A percentile compares a stretch with the other conserved stretches of the same genome.
These are phyloP conservation scores for Moesziomyces aphidis DNA, from an alignment of 1,284 basidiomycete species.

Conservation along the genomic window DNA sequence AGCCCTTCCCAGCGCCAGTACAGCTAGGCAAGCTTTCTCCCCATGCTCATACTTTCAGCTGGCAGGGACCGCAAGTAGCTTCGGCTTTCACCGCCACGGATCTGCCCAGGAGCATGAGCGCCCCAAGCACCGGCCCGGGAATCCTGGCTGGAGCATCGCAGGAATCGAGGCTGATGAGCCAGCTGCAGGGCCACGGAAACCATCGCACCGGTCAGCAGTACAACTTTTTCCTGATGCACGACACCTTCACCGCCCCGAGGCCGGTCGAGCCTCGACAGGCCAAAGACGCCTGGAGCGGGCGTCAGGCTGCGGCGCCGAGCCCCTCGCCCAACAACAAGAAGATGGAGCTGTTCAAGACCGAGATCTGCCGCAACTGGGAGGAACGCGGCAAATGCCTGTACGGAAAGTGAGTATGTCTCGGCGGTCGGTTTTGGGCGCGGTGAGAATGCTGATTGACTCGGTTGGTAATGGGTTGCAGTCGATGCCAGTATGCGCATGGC, in stretches of 20 bases:
- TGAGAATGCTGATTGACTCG: too few relatives aligned
- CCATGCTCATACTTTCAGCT: too few relatives aligned
- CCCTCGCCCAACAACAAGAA: constrained; percentile 81
- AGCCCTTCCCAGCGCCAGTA: neutral
- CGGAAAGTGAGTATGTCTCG: constrained; percentile 67
- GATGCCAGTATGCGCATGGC: constrained; percentile 75
- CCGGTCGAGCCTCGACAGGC: neutral
- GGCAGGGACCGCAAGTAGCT: too few relatives aligned
- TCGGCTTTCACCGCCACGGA: too few relatives aligned
- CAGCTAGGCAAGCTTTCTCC: too few relatives aligned
- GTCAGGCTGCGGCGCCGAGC: neutral
- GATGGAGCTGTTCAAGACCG: constrained; percentile 88
- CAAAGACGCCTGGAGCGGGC: neutral
- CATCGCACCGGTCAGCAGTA: neutral
- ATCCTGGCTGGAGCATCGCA: constrained; percentile 4
- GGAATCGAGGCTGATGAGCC: constrained; percentile 5
- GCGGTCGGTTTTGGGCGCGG: neutral
- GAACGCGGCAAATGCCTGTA: constrained; percentile 90
- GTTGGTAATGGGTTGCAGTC: constrained; percentile 4
- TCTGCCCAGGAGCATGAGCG: too few relatives aligned
- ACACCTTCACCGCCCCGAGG: neutral
- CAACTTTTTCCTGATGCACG: neutral
- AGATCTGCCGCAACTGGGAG: constrained; percentile 90
- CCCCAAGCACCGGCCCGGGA: neutral
- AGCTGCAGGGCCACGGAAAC: neutral